Evolutionary conservation across 108 stramenopile species (phyloP), one percentile per base, ranked within the genome.

Genomic region (Chaetoceros tenuissimus): DNA sequence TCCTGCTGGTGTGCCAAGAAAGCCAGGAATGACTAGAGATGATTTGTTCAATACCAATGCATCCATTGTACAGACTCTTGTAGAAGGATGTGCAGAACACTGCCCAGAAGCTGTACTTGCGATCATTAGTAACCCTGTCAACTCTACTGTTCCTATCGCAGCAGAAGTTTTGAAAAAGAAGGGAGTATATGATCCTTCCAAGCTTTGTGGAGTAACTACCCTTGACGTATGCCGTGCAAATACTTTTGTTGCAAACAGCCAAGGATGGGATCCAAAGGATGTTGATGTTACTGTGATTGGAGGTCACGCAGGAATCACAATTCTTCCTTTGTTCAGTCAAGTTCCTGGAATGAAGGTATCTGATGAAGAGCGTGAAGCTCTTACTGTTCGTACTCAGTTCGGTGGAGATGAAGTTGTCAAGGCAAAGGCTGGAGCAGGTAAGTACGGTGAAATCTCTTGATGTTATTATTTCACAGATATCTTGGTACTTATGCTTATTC

Each of bases 391-490:
- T 54, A 95, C 94, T 49, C 93, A 96, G 71, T 99, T 99, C 62
- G 99, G 99, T 31, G 99, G 99, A 20, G 99, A 99, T 64, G 99
- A 99, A 74, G 99, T 99, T 43, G 99, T 99, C 29, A 80, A 98
- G 79, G 99, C 99, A 63, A 99, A 99, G 87, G 99, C 97, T 20
- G 99, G 99, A 48, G 94, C 99, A 3, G 99, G n/a, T n/a, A n/a
- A n/a, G n/a, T n/a, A n/a, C n/a, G n/a, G n/a, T n/a, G n/a, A n/a
- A n/a, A n/a, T n/a, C n/a, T n/a, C n/a, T n/a, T n/a, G n/a, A n/a
- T n/a, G n/a, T n/a, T n/a, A n/a, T 81, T 3, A n/a, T n/a, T n/a
- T n/a, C n/a, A n/a, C n/a, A n/a, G n/a, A n/a, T n/a, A n/a, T n/a
- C n/a, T n/a, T n/a, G n/a, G n/a, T 75, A 69, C 27, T n/a, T n/a